A percentile compares a stretch with the other conserved stretches of the same genome.
Evolutionary conservation across 345 rosid genomes (phyloP).

Genomic region (Stellera chamaejasme): DNA sequence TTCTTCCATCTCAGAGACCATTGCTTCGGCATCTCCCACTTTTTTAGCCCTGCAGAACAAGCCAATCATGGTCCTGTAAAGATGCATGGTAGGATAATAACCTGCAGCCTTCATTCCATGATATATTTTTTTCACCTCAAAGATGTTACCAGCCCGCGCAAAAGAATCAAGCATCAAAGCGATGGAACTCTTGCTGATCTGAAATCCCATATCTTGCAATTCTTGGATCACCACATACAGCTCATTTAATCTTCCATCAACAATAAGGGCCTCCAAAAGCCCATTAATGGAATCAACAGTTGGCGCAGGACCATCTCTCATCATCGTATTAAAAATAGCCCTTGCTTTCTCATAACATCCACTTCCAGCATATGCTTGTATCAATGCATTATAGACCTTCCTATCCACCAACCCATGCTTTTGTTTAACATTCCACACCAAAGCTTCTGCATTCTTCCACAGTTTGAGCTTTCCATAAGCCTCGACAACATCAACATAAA

Average conservation of each 20-base stretch:
- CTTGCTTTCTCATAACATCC: slow-evolving; percentile 91
- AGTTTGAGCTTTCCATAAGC: slow-evolving; percentile 64
- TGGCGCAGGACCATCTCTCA: slow-evolving; percentile 93
- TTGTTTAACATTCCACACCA: slow-evolving; percentile 67
- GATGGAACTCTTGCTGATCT: slow-evolving; percentile 87
- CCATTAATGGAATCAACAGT: slow-evolving; percentile 83
- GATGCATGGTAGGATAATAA: slow-evolving; percentile 88
- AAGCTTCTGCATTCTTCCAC: slow-evolving; percentile 85
- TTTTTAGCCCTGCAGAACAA: slow-evolving; percentile 72
- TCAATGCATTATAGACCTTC: slow-evolving; percentile 82
- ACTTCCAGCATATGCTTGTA: slow-evolving; percentile 78
- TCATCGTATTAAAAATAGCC: slow-evolving; percentile 85
- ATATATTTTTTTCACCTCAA: slow-evolving; percentile 91
- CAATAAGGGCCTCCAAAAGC: slow-evolving; percentile 73
- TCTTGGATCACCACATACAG: slow-evolving; percentile 80
- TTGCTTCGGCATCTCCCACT: slow-evolving; percentile 79
- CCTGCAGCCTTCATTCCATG: slow-evolving; percentile 96
- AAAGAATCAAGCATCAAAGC: slow-evolving; percentile 88
- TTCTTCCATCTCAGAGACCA: slow-evolving; percentile 90
- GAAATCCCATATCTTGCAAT: slow-evolving; percentile 92
- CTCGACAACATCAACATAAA: slow-evolving; percentile 53
- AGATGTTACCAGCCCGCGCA: slow-evolving; percentile 63
- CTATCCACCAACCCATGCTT: slow-evolving; percentile 43
- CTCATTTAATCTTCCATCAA: slow-evolving; percentile 72
- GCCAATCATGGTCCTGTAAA: slow-evolving; percentile 71